These are phyloP conservation scores for Scutellaria galericulata DNA, from an alignment of 257 asterid genomes.

Conservation along the genomic window DNA sequence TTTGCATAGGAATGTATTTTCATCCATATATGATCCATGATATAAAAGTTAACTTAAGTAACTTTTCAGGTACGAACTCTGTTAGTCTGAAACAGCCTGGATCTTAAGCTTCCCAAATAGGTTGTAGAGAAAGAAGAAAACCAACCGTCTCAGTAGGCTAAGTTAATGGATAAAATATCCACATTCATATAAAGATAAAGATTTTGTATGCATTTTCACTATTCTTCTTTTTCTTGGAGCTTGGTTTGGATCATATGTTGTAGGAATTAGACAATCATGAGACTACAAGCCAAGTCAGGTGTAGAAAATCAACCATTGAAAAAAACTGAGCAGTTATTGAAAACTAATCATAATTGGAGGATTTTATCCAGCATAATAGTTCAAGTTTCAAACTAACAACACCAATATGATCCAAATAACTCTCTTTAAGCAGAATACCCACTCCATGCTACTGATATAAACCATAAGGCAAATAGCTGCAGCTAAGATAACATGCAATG, in stretches of 20 bases:
- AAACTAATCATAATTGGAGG: constrained; percentile 3
- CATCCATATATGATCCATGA: constrained; percentile 5
- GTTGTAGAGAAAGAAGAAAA: too few species aligned
- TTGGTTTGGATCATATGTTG: too few species aligned
- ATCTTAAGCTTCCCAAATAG: neutral
- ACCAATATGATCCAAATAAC: neutral
- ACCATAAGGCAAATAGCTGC: constrained; percentile 8
- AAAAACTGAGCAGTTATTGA: neutral
- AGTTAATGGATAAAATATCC: too few species aligned
- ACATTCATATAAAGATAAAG: too few species aligned
- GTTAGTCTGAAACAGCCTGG: neutral
- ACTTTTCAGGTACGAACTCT: neutral
- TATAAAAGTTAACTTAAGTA: constrained; percentile 1
- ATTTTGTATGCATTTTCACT: too few species aligned
- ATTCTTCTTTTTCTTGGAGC: too few species aligned
- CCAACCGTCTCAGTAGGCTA: too few species aligned
- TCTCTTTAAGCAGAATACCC: neutral
- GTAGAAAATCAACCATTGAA: neutral
- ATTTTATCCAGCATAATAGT: constrained; percentile 14
- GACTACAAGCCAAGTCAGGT: neutral
- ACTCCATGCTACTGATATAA: neutral
- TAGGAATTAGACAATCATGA: neutral
- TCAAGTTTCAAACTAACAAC: neutral
- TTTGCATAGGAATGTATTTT: neutral
- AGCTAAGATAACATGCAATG: neutral